A percentile compares a stretch with the other conserved stretches of the same genome.
These are phyloP conservation scores for Phytophthora fragariae DNA, from an alignment of 352 stramenopile species.

Conservation along the genomic window DNA sequence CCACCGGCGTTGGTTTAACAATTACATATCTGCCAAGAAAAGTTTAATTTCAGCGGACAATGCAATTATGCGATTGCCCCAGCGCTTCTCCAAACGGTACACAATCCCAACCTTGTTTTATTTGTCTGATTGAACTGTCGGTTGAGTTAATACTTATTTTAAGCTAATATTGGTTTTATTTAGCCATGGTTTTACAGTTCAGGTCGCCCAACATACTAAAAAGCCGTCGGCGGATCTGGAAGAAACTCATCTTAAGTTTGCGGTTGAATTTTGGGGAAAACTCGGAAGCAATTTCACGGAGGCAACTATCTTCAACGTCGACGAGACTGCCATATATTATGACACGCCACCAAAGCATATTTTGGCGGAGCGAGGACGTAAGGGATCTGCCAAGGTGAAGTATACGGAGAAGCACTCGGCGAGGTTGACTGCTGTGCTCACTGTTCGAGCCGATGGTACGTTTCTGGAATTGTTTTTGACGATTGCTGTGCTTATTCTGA, in stretches of 20 bases:
- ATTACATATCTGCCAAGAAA: too few species aligned
- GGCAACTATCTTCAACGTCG: neutral
- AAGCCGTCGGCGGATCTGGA: neutral
- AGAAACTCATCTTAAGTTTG: neutral
- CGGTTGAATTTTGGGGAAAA: neutral
- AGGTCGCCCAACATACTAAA: neutral
- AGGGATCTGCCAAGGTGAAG: neutral
- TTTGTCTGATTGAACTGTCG: too few species aligned
- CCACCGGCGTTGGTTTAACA: too few species aligned
- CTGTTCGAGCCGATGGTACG: neutral
- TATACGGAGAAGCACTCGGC: neutral
- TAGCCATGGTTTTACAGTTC: neutral
- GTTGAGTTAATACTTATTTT: too few species aligned
- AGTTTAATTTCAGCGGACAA: too few species aligned
- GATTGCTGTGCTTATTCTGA: neutral
- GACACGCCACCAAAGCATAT: neutral
- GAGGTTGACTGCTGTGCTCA: neutral
- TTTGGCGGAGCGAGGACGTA: neutral
- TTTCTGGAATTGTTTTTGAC: neutral
- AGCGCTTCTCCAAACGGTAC: too few species aligned
- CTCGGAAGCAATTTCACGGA: neutral
- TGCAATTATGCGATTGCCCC: too few species aligned
- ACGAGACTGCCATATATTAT: neutral
- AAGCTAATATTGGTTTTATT: neutral
- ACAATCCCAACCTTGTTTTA: too few species aligned